Base-by-base conservation (phyloP, 2,329 filamentous ascomycete genomes). In the Pseudocercospora macadamiae region DNA sequence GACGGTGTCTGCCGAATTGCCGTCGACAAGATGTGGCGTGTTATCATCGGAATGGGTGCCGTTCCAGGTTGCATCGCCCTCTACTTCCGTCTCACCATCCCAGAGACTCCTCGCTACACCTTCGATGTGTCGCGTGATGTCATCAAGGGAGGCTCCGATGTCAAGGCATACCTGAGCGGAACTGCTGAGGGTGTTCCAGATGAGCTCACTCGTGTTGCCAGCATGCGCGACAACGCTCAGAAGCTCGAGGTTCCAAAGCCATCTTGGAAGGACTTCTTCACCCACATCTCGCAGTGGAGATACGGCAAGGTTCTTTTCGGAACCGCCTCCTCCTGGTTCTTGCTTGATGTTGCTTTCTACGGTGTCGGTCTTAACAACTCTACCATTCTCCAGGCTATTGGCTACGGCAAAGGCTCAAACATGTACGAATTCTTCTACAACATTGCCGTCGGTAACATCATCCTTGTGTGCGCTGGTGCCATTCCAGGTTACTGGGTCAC, bases 11-110 rank as follows among this genome's bases (percentile, higher is more conserved):
- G 90, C 70, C 83, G 83, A 56, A 71, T 84, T 0, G 89, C 90
- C 1, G 89, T 93, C 4, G 90, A 95, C 78, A 92, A 91, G 81
- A 93, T 93, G 88, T 95, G 90, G 90, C 84, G 90, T 66, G 82
- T 86, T 12, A 82, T 95, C 49, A 90, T 95, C 70, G 90, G 90
- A 10, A 89, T 93, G 69, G 90, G 90, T 65, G 89, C 89, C 44
- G 84, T 95, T 7, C 90, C 90, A 2, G 90, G 88, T 42, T 90
- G 86, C 72, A 86, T 93, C 63, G 90, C 91, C 18, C 84, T 96
- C 16, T 95, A 95, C 80, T 95, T 90, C 76, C 88, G 90, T 62
- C 83, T 95, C 3, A 95, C 90, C 53, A 93, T 96, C 65, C 91
- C 91, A 21, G 91, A 96, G 77, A 93, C 90, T 30, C 90, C 91